A percentile compares a stretch with the other conserved stretches of the same genome.
phyloP scores from a whole-genome alignment of 805 yeast species.

The Yamadazyma akitaensis region DNA sequence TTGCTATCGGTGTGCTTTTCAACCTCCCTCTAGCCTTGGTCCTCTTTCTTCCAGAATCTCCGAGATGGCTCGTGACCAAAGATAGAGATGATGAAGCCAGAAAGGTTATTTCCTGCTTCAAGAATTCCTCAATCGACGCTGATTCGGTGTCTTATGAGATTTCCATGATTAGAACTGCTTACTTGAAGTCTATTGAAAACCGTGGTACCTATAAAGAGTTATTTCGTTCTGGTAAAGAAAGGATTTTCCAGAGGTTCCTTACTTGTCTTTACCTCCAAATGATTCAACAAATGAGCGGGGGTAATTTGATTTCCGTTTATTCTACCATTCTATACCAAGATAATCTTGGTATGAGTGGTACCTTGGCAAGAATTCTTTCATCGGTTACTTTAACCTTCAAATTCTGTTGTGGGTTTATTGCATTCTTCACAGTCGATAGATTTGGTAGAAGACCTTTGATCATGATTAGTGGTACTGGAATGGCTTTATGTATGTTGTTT shows the following conservation, averaged over 20 bases:
- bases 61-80: neutral
- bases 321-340: constrained; percentile 34
- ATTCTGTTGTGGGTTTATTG: constrained; percentile 37
- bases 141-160: constrained; percentile 18
- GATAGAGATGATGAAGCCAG: neutral
- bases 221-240: constrained; percentile 37
- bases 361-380: constrained; percentile 34
- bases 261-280: constrained; percentile 40
- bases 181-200: constrained; percentile 19
- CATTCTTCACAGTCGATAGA: constrained; percentile 42
- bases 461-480: constrained; percentile 37
- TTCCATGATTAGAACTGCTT: constrained; percentile 19
- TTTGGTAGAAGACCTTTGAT: constrained; percentile 38
- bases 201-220: constrained; percentile 21
- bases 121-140: constrained; percentile 10
- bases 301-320: constrained; percentile 41
- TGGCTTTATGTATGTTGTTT: constrained; percentile 40
- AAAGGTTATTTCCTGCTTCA: no score
- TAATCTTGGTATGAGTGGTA: constrained; percentile 37
- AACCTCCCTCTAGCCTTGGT: constrained; percentile 26
- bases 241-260: constrained; percentile 43
- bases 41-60: neutral
- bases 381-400: constrained; percentile 40
- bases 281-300: constrained; percentile 47
- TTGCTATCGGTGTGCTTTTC: constrained; percentile 64